phyloP scores from a whole-genome alignment of 164 flowering plant species.

The Magnolia sinica region DNA sequence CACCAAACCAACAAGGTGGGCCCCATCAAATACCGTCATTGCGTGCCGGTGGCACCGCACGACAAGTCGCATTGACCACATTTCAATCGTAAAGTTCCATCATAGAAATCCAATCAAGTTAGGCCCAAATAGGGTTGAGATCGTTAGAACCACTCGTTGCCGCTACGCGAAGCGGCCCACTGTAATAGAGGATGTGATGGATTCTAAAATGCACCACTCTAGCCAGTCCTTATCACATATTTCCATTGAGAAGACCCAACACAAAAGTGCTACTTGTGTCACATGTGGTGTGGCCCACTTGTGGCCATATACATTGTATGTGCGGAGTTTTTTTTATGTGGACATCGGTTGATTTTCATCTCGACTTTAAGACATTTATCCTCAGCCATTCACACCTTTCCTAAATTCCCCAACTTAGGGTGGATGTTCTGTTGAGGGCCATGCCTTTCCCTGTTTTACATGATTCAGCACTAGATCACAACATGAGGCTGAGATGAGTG shows the following conservation, averaged over 20 bases:
- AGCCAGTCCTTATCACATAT: neutral
- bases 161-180: neutral
- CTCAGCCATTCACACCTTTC: neutral
- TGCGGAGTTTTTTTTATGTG: neutral
- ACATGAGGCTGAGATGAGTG: neutral
- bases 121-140: neutral
- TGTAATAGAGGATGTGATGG: neutral
- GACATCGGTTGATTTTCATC: neutral
- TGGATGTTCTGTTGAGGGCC: neutral
- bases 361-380: neutral
- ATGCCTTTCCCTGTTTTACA: neutral
- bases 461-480: neutral
- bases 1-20: too few species aligned
- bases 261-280: neutral
- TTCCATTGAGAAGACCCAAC: neutral
- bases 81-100: too few species aligned
- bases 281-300: neutral
- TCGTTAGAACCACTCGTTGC: neutral
- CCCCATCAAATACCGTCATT: too few species aligned
- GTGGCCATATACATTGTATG: neutral
- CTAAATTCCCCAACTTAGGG: neutral
- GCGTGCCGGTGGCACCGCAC: too few species aligned
- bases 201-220: neutral
- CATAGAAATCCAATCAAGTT: neutral
- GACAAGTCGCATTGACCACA: too few species aligned